Evolutionary conservation across 108 stramenopile species (phyloP), one percentile per base, ranked within the genome.

Genomic region (Seminavis robusta): DNA sequence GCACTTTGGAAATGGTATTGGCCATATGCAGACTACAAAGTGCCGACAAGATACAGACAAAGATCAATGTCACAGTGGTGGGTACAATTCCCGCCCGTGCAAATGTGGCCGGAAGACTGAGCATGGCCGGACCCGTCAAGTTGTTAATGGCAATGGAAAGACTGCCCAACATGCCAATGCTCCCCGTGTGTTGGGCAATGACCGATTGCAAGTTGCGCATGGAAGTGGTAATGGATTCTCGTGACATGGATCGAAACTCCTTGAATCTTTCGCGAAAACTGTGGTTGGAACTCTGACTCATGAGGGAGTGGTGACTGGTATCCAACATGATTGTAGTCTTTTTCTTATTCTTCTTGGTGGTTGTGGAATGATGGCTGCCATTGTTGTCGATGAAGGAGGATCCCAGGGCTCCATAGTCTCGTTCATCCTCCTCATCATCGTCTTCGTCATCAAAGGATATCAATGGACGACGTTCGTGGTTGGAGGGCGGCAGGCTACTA

Each of bases 21-120:
- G 88, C 77, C 73, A 84, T 80, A 39, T 83, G 80, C 6, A 85
- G 49, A 23, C 77, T 74, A 48, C 79, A 81, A 25, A 79, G 41
- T 2, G 80, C 52, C 0, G 88, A 90, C 28, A 81, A 43, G n/a
- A 71, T 50, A 21, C 65, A 77, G 11, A 84, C 74, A 53, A 83
- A 76, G 10, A 77, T 3, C 15, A 90, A 16, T 13, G 67, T 64
- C 5, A 46, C 30, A 10, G 57, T 59, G 0, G 71, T 72, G 9
- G 80, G 80, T 6, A 81, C 71, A 16, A 76, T 10, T 11, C 81
- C 81, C 8, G 73, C 65, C 10, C 59, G 31, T 33, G 78, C 77
- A 42, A 72, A 83, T 13, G 69, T 55, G 1, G 47, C 40, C 2
- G 81, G 81, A 11, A 83, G 63, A 20, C 69, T 64, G 4, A 83